phyloP scores from a whole-genome alignment of 139 green algal species.

The Picochlorum sp. region DNA sequence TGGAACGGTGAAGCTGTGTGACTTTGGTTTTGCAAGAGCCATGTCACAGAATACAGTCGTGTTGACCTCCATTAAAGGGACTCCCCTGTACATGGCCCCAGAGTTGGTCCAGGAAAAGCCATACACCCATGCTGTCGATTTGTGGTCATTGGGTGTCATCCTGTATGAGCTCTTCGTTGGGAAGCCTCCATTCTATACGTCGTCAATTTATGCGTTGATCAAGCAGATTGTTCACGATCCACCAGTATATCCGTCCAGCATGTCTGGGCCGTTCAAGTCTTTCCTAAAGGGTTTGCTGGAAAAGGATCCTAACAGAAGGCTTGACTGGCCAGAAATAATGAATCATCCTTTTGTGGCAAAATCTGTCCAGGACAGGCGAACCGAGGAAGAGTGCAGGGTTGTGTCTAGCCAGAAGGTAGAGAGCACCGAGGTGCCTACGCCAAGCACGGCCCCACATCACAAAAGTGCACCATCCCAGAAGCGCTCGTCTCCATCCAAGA shows the following conservation, averaged over 20 bases:
- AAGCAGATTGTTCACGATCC: constrained; percentile 89
- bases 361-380: not conserved
- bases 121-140: constrained; percentile 89
- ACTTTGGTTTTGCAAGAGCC: constrained; percentile 84
- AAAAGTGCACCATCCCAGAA: no score
- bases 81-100: constrained; percentile 97
- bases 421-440: no score
- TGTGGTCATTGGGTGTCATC: constrained; percentile 98
- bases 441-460: no score
- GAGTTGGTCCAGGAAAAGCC: constrained; percentile 97
- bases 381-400: not conserved
- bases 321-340: constrained; percentile 87
- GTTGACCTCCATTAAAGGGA: constrained; percentile 93
- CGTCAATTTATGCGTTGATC: constrained; percentile 93
- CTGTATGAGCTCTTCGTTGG: constrained; percentile 96
- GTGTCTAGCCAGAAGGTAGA: not conserved
- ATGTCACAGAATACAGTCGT: constrained; percentile 90
- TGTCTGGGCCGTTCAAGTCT: constrained; percentile 77
- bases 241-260: constrained; percentile 80
- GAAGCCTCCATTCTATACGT: constrained; percentile 98
- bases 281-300: constrained; percentile 95
- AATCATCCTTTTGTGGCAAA: constrained; percentile 91
- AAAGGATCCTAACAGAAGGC: constrained; percentile 74
- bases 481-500: no score
- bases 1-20: constrained; percentile 75